These are phyloP conservation scores for Boletus huronensis DNA, from an alignment of 768 basidiomycete species.

Conservation along the genomic window DNA sequence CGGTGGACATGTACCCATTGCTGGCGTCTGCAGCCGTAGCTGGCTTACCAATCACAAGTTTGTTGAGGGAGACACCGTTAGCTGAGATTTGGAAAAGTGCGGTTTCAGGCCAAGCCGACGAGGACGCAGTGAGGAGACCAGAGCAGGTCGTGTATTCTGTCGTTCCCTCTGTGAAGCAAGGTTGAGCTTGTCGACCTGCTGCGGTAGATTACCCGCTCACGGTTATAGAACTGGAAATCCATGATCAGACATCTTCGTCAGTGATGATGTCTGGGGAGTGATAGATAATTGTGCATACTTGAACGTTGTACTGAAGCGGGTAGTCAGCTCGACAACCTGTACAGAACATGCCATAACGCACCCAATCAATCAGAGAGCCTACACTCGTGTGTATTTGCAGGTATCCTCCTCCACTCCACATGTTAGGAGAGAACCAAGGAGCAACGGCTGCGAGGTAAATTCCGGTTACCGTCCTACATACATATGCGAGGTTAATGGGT, in stretches of 20 bases:
- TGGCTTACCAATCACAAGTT: constrained; percentile 78
- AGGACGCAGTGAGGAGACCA: constrained; percentile 38
- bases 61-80: constrained; percentile 55
- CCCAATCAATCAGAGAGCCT: constrained; percentile 45
- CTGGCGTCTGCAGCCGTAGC: constrained; percentile 45
- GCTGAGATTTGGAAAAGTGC: constrained; percentile 47
- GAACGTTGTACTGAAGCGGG: constrained; percentile 40
- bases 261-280: background rate
- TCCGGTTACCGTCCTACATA: no score
- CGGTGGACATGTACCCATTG: constrained; percentile 54
- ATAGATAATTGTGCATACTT: constrained; percentile 19
- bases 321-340: background rate
- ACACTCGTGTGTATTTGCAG: constrained; percentile 36
- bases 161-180: constrained; percentile 30
- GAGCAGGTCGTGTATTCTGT: constrained; percentile 36
- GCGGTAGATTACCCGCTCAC: constrained; percentile 3
- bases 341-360: constrained; percentile 6
- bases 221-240: constrained; percentile 19
- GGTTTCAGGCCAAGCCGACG: constrained; percentile 38
- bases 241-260: background rate
- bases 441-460: constrained; percentile 34
- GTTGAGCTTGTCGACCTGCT: background rate
- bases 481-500: no score
- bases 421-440: constrained; percentile 38
- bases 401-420: constrained; percentile 42